phyloP scores from a whole-genome alignment of 164 flowering plant species.

The Houttuynia cordata region DNA sequence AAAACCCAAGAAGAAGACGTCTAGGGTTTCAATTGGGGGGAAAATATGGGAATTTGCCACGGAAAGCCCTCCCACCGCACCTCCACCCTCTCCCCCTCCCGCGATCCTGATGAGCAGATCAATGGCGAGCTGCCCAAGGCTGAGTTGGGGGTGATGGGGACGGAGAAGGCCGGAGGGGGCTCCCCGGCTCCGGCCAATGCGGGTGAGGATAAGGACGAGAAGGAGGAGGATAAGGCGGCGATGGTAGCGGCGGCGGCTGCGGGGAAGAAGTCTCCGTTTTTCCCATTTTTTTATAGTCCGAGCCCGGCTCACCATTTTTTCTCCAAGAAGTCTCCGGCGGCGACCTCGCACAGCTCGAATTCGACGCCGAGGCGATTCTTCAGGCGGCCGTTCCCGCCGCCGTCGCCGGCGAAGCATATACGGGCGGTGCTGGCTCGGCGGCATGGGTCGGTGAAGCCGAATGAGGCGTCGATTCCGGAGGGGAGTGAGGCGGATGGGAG shows the following conservation, averaged over 20 bases:
- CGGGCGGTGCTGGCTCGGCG: constrained; percentile 56
- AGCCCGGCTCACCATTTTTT: constrained; percentile 74
- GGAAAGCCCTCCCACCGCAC: constrained; percentile 2
- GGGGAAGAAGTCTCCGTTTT: constrained; percentile 49
- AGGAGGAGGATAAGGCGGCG: constrained; percentile 14
- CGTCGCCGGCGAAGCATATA: constrained; percentile 93
- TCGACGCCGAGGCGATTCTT: constrained; percentile 73
- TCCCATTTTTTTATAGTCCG: constrained; percentile 48
- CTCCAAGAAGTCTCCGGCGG: constrained; percentile 55
- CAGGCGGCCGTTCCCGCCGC: constrained; percentile 70
- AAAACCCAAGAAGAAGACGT: background rate
- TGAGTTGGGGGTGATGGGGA: background rate
- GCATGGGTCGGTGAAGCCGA: constrained; percentile 76
- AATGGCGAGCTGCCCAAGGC: background rate
- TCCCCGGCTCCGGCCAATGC: background rate
- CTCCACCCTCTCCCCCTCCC: background rate
- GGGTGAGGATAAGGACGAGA: background rate
- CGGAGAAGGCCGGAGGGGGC: background rate
- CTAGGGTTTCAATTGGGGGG: background rate
- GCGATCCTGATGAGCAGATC: background rate
- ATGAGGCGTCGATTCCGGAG: constrained; percentile 63
- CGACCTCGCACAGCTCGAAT: constrained; percentile 19
- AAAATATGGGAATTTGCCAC: constrained; percentile 10
- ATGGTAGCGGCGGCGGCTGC: background rate
- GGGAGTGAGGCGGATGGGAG: constrained; percentile 33